Evolutionary conservation across 495 filamentous ascomycete genomes (phyloP).

Genomic region (Gamarada debralockiae): DNA sequence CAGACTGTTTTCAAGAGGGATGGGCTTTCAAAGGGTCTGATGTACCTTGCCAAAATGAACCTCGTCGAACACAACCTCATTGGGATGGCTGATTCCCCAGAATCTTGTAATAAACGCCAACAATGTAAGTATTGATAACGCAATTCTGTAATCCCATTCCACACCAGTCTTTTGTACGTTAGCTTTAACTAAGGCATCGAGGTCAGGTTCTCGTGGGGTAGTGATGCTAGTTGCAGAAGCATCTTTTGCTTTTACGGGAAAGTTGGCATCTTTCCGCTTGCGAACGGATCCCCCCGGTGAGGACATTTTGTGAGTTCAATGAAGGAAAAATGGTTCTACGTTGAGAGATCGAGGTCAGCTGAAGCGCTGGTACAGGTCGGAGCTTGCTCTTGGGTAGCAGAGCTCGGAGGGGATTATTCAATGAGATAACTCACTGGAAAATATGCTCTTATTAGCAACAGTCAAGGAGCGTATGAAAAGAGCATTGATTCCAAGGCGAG

Average conservation of each 20-base stretch:
- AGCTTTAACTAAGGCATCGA: slow-evolving; percentile 36
- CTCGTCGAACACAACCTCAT: slow-evolving; percentile 98
- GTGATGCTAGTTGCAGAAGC: slow-evolving; percentile 23
- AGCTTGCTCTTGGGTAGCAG: background rate
- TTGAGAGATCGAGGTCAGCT: too few species aligned
- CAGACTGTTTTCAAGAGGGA: background rate
- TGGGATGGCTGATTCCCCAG: slow-evolving; percentile 89
- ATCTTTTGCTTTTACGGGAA: slow-evolving; percentile 42
- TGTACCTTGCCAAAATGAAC: slow-evolving; percentile 98
- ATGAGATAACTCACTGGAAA: slow-evolving; percentile 3
- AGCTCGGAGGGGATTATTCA: background rate
- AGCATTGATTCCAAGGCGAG: slow-evolving; percentile 20
- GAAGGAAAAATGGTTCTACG: slow-evolving; percentile 7
- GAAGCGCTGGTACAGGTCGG: too few species aligned
- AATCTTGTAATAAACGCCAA: slow-evolving; percentile 90
- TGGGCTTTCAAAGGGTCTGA: background rate
- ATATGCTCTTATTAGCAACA: background rate
- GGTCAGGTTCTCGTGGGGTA: slow-evolving; percentile 37
- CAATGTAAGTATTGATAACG: slow-evolving; percentile 69
- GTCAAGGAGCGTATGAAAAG: slow-evolving; percentile 18
- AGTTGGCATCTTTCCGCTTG: slow-evolving; percentile 45
- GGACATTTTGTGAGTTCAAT: slow-evolving; percentile 17
- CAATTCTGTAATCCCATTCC: slow-evolving; percentile 85
- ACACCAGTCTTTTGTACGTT: slow-evolving; percentile 31
- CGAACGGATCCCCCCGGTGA: slow-evolving; percentile 40